Conservation (phyloP, 2,329 filamentous ascomycete species). For the Harringtonia lauricola region DNA sequence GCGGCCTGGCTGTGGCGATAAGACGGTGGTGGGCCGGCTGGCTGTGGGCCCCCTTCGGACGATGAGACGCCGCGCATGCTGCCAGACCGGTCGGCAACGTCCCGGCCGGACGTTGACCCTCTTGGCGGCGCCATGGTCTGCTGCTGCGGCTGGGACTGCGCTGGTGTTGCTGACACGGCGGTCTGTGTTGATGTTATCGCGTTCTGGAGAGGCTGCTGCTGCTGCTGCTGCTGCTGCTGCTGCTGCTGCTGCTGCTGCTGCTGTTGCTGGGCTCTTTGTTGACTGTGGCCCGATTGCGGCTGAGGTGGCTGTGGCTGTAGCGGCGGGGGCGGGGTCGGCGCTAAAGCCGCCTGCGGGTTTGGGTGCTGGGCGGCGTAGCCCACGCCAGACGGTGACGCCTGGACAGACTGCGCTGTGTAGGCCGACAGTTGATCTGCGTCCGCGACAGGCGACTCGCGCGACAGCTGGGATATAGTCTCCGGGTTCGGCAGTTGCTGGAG, state of each 20-base stretch:
- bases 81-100: conserved; percentile 30
- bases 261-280: not conserved
- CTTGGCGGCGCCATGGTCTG: conserved; percentile 34
- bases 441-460: conserved; percentile 45
- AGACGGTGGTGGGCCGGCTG: conserved; percentile 33
- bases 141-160: conserved; percentile 8
- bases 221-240: conserved; percentile 11
- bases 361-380: conserved; percentile 25
- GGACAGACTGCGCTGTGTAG: conserved; percentile 23
- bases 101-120: conserved; percentile 32
- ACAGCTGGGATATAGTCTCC: conserved; percentile 51
- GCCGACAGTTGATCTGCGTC: conserved; percentile 35
- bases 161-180: not conserved
- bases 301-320: conserved; percentile 16
- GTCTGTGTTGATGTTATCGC: not conserved
- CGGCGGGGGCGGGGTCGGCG: conserved; percentile 8
- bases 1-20: conserved; percentile 37
- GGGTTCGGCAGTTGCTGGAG: conserved; percentile 34
- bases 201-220: conserved; percentile 15
- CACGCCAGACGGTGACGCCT: conserved; percentile 13
- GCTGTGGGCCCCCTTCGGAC: conserved; percentile 25
- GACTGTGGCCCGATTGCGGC: conserved; percentile 19
- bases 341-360: conserved; percentile 1
- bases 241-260: conserved; percentile 6
- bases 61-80: conserved; percentile 21